Evolutionary conservation across 495 filamentous ascomycete species (phyloP).

Genomic region (Tirmania nivea): DNA sequence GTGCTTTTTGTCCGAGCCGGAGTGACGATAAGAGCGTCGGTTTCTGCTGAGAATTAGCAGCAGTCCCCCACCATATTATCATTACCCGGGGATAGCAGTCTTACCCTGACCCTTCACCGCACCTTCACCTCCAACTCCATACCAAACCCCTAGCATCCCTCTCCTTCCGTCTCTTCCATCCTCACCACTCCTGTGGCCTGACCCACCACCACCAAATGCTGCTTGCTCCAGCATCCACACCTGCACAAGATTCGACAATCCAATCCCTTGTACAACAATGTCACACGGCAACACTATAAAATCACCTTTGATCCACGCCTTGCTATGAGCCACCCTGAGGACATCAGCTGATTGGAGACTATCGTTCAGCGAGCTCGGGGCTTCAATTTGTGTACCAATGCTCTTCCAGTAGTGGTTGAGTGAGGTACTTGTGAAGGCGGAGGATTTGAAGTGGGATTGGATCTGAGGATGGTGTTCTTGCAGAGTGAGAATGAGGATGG

Average conservation of each 20-base stretch:
- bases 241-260: conserved; percentile 31
- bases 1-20: not conserved
- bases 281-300: conserved; percentile 88
- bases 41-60: not conserved
- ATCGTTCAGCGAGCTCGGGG: conserved; percentile 17
- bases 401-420: conserved; percentile 9
- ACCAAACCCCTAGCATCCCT: conserved; percentile 72
- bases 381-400: conserved; percentile 11
- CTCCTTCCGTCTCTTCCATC: conserved; percentile 34
- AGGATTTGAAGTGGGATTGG: conserved; percentile 17
- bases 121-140: conserved; percentile 47
- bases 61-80: not conserved
- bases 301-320: conserved; percentile 44
- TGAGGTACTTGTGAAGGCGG: conserved; percentile 16
- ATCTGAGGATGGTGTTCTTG: conserved; percentile 16
- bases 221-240: conserved; percentile 77
- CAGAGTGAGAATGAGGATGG: conserved; percentile 17
- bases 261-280: conserved; percentile 56
- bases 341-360: conserved; percentile 58
- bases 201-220: conserved; percentile 31
- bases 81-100: too few relatives aligned
- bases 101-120: conserved; percentile 38
- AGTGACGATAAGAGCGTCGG: not conserved
- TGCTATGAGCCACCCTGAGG: conserved; percentile 36
- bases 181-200: conserved; percentile 8